Evolutionary conservation across 202 grass and related monocot genomes (phyloP).

Genomic region (Carex arenaria): DNA sequence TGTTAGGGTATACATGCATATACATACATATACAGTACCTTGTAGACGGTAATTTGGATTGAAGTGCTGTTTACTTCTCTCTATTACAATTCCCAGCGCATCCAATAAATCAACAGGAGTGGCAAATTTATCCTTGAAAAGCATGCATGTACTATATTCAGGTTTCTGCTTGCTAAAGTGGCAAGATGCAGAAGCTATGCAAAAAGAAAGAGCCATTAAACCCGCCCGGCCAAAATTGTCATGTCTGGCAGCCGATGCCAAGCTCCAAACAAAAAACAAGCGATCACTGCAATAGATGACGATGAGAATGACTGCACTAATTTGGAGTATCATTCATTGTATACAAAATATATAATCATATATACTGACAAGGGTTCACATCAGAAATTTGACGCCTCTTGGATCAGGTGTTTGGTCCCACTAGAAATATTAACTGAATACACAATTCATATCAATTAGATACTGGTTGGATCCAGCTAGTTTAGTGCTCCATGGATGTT

Average conservation of each 20-base stretch:
- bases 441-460: not conserved
- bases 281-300: slow-evolving; percentile 50
- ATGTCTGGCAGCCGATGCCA: slow-evolving; percentile 66
- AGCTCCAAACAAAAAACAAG: slow-evolving; percentile 62
- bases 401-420: not conserved
- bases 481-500: not conserved
- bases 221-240: slow-evolving; percentile 89
- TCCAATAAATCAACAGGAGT: slow-evolving; percentile 61
- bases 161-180: slow-evolving; percentile 38
- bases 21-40: slow-evolving; percentile 35
- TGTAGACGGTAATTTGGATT: slow-evolving; percentile 95
- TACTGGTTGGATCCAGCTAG: not conserved
- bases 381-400: not conserved
- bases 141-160: slow-evolving; percentile 34
- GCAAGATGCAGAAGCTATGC: slow-evolving; percentile 59
- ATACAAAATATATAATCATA: not conserved
- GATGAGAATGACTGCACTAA: not conserved
- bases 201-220: slow-evolving; percentile 89
- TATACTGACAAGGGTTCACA: not conserved
- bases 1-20: not conserved
- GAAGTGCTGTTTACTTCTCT: slow-evolving; percentile 97
- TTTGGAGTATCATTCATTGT: not conserved
- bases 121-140: slow-evolving; percentile 21
- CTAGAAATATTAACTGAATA: not conserved
- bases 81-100: slow-evolving; percentile 64